A percentile compares a stretch with the other conserved stretches of the same genome.
phyloP scores from a whole-genome alignment of 1,139 yeast genomes.

The Martiniozyma asiatica region DNA sequence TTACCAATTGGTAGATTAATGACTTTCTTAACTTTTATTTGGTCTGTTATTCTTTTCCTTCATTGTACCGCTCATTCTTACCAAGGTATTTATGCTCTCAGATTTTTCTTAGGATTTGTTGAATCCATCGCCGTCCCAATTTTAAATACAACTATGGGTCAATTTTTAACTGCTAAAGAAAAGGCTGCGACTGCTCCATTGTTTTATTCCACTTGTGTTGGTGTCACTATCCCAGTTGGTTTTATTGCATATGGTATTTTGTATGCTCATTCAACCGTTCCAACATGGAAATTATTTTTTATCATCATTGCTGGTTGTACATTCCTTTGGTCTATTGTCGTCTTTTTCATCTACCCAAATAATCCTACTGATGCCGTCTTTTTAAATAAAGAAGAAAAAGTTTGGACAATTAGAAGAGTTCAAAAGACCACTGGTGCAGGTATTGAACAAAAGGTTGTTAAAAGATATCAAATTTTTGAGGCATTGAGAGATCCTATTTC shows the following conservation, averaged over 20 bases:
- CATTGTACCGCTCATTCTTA: slow-evolving; percentile 24
- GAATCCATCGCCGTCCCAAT: slow-evolving; percentile 27
- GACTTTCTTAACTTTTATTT: slow-evolving; percentile 19
- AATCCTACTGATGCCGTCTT: slow-evolving; percentile 27
- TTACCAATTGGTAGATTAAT: slow-evolving; percentile 24
- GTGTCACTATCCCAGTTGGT: slow-evolving; percentile 27
- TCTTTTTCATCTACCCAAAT: slow-evolving; percentile 25
- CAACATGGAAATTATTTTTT: slow-evolving; percentile 26
- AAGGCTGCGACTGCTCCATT: slow-evolving; percentile 27
- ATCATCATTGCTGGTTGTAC: slow-evolving; percentile 27
- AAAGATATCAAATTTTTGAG: slow-evolving; percentile 27
- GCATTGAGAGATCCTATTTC: slow-evolving; percentile 29
- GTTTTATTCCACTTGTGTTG: slow-evolving; percentile 26
- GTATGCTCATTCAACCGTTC: slow-evolving; percentile 15
- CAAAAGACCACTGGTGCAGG: slow-evolving; percentile 25
- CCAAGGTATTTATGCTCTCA: slow-evolving; percentile 24
- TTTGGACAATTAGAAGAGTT: slow-evolving; percentile 26
- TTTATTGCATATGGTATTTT: slow-evolving; percentile 29
- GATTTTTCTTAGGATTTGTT: slow-evolving; percentile 26
- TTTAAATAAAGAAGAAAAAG: slow-evolving; percentile 24
- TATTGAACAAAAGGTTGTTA: slow-evolving; percentile 27
- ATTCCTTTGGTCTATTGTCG: slow-evolving; percentile 21
- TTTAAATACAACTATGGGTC: slow-evolving; percentile 25
- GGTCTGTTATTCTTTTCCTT: slow-evolving; percentile 24
- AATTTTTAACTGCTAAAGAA: slow-evolving; percentile 25